phyloP scores from a whole-genome alignment of 139 green algal genomes.

The Ulvella scutata region DNA sequence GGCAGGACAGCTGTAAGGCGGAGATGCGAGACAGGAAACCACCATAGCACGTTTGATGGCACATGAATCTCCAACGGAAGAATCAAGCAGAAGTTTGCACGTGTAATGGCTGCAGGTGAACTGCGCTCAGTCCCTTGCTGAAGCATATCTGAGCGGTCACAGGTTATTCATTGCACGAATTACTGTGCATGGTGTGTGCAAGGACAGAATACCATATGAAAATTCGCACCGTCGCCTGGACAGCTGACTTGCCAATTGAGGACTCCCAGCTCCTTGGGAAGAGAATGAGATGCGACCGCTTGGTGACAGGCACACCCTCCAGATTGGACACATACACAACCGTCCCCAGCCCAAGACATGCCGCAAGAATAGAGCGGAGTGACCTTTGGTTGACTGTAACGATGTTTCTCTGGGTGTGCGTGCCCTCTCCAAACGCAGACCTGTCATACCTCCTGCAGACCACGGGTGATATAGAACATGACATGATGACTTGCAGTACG shows the following conservation, averaged over 20 bases:
- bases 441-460: conserved; percentile 1
- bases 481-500: too few species aligned
- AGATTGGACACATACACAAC: background rate
- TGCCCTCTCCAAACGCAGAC: background rate
- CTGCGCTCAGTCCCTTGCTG: background rate
- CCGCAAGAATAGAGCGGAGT: background rate
- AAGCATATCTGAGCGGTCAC: background rate
- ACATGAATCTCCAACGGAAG: background rate
- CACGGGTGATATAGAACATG: too few species aligned
- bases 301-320: background rate
- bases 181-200: too few species aligned
- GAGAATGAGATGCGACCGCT: background rate
- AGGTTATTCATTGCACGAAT: too few species aligned
- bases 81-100: background rate
- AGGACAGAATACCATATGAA: too few species aligned
- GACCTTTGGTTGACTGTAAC: background rate
- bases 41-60: background rate
- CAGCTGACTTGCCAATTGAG: background rate
- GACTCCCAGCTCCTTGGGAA: background rate
- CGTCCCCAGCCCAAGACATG: background rate
- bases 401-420: background rate
- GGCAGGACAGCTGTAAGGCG: background rate
- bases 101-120: background rate
- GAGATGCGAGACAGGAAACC: background rate
- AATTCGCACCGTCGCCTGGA: background rate